Evolutionary conservation across 352 stramenopile species (phyloP).

Genomic region (Phytophthora colocasiae): DNA sequence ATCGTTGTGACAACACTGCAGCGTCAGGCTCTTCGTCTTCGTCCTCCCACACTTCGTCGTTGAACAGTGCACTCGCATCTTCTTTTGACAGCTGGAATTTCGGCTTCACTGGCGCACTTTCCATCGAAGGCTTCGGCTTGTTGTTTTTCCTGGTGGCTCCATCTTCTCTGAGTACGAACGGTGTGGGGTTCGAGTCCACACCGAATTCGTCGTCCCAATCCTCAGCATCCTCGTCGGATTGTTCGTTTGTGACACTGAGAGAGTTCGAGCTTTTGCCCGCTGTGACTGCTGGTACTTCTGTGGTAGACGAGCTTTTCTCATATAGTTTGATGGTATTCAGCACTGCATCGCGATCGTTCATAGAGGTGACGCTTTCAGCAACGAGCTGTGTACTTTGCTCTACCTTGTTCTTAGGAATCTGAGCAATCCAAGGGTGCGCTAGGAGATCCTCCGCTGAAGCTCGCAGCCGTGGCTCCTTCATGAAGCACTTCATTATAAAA

Average conservation of each 20-base stretch:
- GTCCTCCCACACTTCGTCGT: conserved; percentile 80
- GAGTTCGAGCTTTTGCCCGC: conserved; percentile 27
- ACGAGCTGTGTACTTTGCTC: conserved; percentile 88
- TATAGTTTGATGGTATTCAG: conserved; percentile 90
- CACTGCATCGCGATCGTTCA: conserved; percentile 77
- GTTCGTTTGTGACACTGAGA: conserved; percentile 32
- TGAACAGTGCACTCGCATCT: conserved; percentile 72
- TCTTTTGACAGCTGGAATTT: conserved; percentile 81
- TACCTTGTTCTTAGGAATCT: conserved; percentile 90
- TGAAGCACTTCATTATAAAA: conserved; percentile 94
- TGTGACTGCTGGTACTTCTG: conserved; percentile 22
- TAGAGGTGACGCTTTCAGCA: conserved; percentile 78
- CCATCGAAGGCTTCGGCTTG: conserved; percentile 9
- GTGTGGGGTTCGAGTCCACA: conserved; percentile 51
- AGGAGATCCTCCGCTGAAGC: conserved; percentile 88
- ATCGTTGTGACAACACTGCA: conserved; percentile 9
- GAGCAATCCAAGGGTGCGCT: conserved; percentile 89
- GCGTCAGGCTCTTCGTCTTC: conserved; percentile 43
- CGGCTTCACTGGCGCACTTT: conserved; percentile 21
- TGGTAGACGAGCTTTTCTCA: conserved; percentile 58
- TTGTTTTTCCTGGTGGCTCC: conserved; percentile 2
- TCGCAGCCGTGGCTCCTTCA: conserved; percentile 90
- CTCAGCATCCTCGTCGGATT: conserved; percentile 66
- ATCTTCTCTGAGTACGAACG: conserved; percentile 31
- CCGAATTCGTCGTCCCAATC: conserved; percentile 90